phyloP scores from a whole-genome alignment of 1,284 basidiomycete species.

The Phenoliferia sp. region DNA sequence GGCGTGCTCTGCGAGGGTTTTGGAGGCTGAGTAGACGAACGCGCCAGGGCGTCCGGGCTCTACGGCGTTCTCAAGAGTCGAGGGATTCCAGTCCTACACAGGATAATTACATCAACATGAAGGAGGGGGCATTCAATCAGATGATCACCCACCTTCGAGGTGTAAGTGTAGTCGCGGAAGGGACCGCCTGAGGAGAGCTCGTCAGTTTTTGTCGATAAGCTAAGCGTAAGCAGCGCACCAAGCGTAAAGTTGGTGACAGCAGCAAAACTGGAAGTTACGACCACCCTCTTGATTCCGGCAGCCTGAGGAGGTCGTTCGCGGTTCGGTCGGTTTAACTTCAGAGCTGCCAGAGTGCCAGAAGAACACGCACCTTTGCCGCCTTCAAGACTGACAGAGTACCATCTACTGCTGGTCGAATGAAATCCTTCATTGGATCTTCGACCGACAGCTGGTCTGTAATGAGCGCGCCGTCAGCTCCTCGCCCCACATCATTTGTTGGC shows the following conservation, averaged over 20 bases:
- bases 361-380: slow-evolving; percentile 15
- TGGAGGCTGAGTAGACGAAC: slow-evolving; percentile 37
- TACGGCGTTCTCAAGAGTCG: slow-evolving; percentile 34
- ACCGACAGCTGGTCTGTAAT: slow-evolving; percentile 32
- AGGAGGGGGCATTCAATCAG: too few species aligned
- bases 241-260: slow-evolving; percentile 37
- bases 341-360: neutral
- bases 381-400: slow-evolving; percentile 39
- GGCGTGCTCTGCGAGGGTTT: slow-evolving; percentile 32
- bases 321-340: neutral
- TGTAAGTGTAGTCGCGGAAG: slow-evolving; percentile 34
- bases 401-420: slow-evolving; percentile 42
- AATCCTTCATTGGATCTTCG: slow-evolving; percentile 39
- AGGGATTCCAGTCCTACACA: slow-evolving; percentile 43
- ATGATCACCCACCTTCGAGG: neutral
- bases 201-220: neutral
- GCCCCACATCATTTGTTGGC: neutral
- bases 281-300: slow-evolving; percentile 37
- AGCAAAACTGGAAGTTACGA: slow-evolving; percentile 42
- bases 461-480: neutral
- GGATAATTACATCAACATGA: slow-evolving; percentile 18
- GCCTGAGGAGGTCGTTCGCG: slow-evolving; percentile 15
- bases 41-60: slow-evolving; percentile 30
- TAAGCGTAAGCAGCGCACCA: slow-evolving; percentile 7
- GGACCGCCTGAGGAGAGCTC: neutral